Conservation (phyloP, 2,329 filamentous ascomycete species). For the Epichloe sibirici region DNA sequence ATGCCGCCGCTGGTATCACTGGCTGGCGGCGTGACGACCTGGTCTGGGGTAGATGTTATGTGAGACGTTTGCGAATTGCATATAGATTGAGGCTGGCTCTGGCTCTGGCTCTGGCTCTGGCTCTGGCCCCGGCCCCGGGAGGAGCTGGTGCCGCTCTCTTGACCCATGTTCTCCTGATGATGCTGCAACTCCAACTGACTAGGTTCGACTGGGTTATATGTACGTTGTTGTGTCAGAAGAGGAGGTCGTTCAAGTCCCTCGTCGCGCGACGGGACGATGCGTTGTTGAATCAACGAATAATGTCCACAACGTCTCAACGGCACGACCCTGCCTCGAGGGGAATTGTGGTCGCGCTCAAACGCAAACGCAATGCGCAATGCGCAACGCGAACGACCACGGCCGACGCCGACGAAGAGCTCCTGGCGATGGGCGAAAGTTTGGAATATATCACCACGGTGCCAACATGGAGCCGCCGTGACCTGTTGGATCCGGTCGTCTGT, state of each 20-base stretch:
- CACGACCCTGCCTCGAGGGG: too few species aligned
- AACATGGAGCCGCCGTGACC: background rate
- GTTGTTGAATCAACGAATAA: background rate
- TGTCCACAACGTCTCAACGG: background rate
- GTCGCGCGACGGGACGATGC: background rate
- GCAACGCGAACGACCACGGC: background rate
- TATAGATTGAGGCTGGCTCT: constrained; percentile 9
- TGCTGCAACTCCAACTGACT: too few species aligned
- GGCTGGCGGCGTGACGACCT: constrained; percentile 17
- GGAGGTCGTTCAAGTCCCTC: background rate
- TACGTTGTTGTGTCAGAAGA: too few species aligned
- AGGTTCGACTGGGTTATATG: too few species aligned
- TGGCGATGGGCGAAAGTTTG: background rate
- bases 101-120: too few species aligned
- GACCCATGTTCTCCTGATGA: background rate
- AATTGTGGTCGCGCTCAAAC: background rate
- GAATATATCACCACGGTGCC: background rate
- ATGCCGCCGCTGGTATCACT: constrained; percentile 12
- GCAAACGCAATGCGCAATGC: background rate
- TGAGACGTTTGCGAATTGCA: constrained; percentile 17
- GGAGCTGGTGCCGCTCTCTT: constrained; percentile 7
- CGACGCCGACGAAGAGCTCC: too few species aligned
- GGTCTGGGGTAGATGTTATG: constrained; percentile 15
- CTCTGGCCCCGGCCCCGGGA: constrained; percentile 7
- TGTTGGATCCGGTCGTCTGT: background rate